phyloP scores from a whole-genome alignment of 495 filamentous ascomycete species.

The Lineolata rhizophorae region DNA sequence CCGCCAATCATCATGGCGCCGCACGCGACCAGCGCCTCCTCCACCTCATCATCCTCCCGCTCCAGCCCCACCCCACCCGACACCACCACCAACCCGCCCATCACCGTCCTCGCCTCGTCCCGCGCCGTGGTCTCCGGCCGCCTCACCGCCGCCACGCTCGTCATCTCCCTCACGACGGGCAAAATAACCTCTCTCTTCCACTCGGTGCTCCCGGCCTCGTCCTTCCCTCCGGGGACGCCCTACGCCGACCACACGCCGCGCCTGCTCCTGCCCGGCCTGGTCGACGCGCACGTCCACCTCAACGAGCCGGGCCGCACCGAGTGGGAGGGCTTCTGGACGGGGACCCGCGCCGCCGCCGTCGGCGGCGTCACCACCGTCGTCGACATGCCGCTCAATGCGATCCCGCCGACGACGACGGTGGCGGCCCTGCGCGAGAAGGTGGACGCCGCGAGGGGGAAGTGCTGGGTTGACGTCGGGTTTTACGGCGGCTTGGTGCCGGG shows the following conservation, averaged over 20 bases:
- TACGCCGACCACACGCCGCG: constrained; percentile 78
- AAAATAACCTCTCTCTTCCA: constrained; percentile 66
- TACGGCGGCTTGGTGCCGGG: constrained; percentile 92
- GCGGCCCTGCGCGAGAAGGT: constrained; percentile 65
- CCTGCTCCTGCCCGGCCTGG: constrained; percentile 73
- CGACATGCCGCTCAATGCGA: constrained; percentile 96
- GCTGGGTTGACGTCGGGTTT: constrained; percentile 97
- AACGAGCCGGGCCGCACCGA: constrained; percentile 95
- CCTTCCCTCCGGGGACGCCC: constrained; percentile 47
- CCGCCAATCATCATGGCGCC: constrained; percentile 8
- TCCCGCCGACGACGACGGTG: constrained; percentile 87
- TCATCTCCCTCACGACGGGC: constrained; percentile 55
- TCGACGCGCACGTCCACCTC: constrained; percentile 94
- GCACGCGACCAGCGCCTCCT: constrained; percentile 12
- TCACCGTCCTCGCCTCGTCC: constrained; percentile 61
- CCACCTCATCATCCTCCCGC: too few relatives aligned
- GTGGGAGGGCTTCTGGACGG: constrained; percentile 95
- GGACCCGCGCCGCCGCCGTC: constrained; percentile 81
- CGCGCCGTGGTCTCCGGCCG: constrained; percentile 47
- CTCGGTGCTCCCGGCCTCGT: constrained; percentile 42
- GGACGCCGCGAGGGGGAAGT: constrained; percentile 64
- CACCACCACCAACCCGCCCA: constrained; percentile 14
- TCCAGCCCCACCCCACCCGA: constrained; percentile 5
- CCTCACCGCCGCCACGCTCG: constrained; percentile 57
- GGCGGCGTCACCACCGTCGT: constrained; percentile 95